Evolutionary conservation across 2,329 filamentous ascomycete genomes (phyloP).

Genomic region (Eutypa lata): DNA sequence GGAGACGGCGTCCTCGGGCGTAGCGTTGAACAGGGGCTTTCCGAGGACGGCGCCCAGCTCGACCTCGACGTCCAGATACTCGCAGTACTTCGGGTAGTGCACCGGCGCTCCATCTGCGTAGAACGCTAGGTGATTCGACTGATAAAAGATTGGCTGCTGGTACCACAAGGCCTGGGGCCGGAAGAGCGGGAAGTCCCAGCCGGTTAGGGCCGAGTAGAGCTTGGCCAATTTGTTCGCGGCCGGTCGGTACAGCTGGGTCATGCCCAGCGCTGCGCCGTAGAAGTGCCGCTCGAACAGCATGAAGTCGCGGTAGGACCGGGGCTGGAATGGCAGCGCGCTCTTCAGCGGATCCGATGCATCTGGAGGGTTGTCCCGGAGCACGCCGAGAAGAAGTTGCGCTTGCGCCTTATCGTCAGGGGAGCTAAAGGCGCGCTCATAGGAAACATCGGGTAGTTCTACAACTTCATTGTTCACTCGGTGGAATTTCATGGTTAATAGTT

Average conservation of each 20-base stretch:
- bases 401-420: not conserved
- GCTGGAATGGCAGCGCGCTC: constrained; percentile 22
- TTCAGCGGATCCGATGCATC: constrained; percentile 15
- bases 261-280: constrained; percentile 19
- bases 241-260: constrained; percentile 17
- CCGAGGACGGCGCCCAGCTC: constrained; percentile 24
- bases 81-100: constrained; percentile 15
- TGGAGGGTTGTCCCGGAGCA: constrained; percentile 18
- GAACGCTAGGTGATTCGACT: constrained; percentile 25
- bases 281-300: constrained; percentile 27
- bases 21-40: constrained; percentile 18
- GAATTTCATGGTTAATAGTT: constrained; percentile 18
- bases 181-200: constrained; percentile 18
- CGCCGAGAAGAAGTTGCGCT: constrained; percentile 7
- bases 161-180: constrained; percentile 19
- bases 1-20: constrained; percentile 18
- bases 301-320: constrained; percentile 25
- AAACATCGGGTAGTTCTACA: not conserved
- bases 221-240: constrained; percentile 6
- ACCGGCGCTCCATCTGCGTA: constrained; percentile 19
- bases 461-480: constrained; percentile 15
- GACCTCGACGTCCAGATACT: constrained; percentile 24
- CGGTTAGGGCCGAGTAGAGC: constrained; percentile 12
- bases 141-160: constrained; percentile 23
- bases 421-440: not conserved